These are phyloP conservation scores for Mucor mucedo DNA, from an alignment of 371 early-diverging fungal genomes.

Conservation along the genomic window DNA sequence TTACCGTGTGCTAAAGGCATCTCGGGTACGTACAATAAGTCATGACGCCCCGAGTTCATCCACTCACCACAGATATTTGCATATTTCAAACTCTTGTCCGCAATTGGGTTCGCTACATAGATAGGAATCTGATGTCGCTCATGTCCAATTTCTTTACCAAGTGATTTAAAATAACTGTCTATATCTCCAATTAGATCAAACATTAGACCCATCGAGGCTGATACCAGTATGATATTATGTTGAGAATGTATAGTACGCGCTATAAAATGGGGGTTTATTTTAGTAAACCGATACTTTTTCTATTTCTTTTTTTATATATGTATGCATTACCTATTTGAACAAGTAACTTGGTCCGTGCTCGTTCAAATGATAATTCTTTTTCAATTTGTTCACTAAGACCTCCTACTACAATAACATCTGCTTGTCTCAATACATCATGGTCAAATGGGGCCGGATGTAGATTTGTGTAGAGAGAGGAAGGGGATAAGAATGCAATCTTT, in stretches of 20 bases:
- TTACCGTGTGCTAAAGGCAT: conserved; percentile 63
- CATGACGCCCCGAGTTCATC: conserved; percentile 71
- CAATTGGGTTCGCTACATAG: conserved; percentile 78
- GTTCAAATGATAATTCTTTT: conserved; percentile 23
- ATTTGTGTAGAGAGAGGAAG: conserved; percentile 63
- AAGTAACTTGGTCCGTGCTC: conserved; percentile 26
- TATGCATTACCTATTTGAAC: conserved; percentile 40
- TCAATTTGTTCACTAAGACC: conserved; percentile 37
- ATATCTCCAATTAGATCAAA: conserved; percentile 78
- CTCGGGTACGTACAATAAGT: conserved; percentile 59
- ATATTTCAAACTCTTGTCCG: conserved; percentile 77
- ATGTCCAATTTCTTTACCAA: conserved; percentile 48
- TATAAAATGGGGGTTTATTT: conserved; percentile 2
- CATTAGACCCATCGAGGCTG: conserved; percentile 70
- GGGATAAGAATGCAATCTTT: conserved; percentile 69
- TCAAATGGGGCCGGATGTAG: conserved; percentile 79
- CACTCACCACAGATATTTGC: conserved; percentile 90
- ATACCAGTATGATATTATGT: conserved; percentile 75
- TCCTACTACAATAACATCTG: conserved; percentile 60
- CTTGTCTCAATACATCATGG: conserved; percentile 55
- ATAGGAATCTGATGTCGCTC: conserved; percentile 58
- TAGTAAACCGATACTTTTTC: no score
- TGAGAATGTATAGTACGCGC: conserved; percentile 63
- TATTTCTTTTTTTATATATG: neutral
- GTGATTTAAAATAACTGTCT: conserved; percentile 53